phyloP scores from a whole-genome alignment of 2,329 filamentous ascomycete genomes.

The Cercospora nicotianae region DNA sequence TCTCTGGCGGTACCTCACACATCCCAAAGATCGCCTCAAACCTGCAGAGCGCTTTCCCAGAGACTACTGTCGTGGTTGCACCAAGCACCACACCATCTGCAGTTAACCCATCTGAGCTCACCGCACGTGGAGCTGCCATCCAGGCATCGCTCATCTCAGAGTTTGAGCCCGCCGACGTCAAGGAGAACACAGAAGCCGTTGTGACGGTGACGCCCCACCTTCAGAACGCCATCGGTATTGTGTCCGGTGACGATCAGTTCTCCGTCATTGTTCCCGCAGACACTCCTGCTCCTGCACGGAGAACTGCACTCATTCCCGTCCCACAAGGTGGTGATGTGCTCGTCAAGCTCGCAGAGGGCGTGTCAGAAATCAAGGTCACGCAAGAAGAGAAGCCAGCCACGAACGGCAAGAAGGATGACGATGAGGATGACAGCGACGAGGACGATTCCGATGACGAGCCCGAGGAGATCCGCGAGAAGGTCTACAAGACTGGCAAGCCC shows the following conservation, averaged over 20 bases:
- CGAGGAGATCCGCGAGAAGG: slow-evolving; percentile 83
- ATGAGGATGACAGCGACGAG: slow-evolving; percentile 61
- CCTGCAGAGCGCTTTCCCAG: slow-evolving; percentile 76
- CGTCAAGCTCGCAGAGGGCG: slow-evolving; percentile 83
- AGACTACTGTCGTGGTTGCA: slow-evolving; percentile 73
- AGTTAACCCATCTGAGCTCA: slow-evolving; percentile 90
- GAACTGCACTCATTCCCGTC: slow-evolving; percentile 74
- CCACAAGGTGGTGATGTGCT: slow-evolving; percentile 84
- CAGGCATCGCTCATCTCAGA: slow-evolving; percentile 93
- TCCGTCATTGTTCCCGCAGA: slow-evolving; percentile 78
- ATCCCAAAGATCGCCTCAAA: slow-evolving; percentile 89
- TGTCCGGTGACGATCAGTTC: slow-evolving; percentile 71
- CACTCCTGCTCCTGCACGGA: slow-evolving; percentile 85
- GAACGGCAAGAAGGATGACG: slow-evolving; percentile 58
- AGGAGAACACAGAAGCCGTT: slow-evolving; percentile 92
- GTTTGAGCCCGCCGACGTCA: slow-evolving; percentile 90
- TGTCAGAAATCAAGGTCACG: slow-evolving; percentile 88
- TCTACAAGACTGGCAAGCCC: slow-evolving; percentile 82
- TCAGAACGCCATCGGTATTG: slow-evolving; percentile 81
- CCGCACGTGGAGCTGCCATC: slow-evolving; percentile 86
- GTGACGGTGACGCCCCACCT: slow-evolving; percentile 94
- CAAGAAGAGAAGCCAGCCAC: slow-evolving; percentile 72
- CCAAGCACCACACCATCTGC: slow-evolving; percentile 75
- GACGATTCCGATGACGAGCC: slow-evolving; percentile 70
- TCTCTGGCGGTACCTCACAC: slow-evolving; percentile 88